Conservation (phyloP, 1,284 basidiomycete genomes). For the Uromyces viciae-fabae region DNA sequence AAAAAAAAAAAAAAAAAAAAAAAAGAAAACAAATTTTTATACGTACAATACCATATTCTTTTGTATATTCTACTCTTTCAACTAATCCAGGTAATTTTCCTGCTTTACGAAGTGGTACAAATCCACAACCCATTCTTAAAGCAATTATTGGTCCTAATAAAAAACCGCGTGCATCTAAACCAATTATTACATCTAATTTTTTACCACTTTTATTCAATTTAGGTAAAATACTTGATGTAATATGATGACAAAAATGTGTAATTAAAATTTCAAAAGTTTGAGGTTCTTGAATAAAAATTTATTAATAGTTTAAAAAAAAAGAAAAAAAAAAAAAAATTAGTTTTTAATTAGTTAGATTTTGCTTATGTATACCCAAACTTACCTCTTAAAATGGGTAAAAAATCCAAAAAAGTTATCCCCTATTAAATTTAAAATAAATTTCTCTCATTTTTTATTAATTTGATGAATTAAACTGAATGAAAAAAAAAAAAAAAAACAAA, state of each 20-base stretch:
- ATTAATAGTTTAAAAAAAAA: neutral
- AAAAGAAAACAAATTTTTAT: neutral
- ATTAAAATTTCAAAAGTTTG: conserved; percentile 65
- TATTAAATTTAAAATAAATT: neutral
- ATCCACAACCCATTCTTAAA: conserved; percentile 82
- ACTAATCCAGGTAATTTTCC: conserved; percentile 90
- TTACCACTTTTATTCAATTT: conserved; percentile 58
- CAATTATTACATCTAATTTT: conserved; percentile 90
- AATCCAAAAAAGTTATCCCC: conserved; percentile 40
- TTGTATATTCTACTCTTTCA: conserved; percentile 73
- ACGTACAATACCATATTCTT: conserved; percentile 84
- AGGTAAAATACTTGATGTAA: conserved; percentile 68
- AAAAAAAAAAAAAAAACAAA: too few species aligned
- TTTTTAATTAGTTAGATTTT: neutral
- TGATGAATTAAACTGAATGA: neutral
- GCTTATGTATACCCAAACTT: neutral
- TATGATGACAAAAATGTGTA: conserved; percentile 80
- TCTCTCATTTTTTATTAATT: neutral
- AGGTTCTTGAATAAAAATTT: too few species aligned
- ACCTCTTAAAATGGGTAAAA: conserved; percentile 39
- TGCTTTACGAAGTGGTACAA: conserved; percentile 89
- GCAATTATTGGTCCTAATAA: conserved; percentile 90
- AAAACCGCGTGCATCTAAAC: conserved; percentile 94
- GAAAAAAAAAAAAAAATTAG: neutral
- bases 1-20: conserved; percentile 30